Conservation (phyloP, 2,329 filamentous ascomycete genomes). For the Allantophomopsis lycopodina region DNA sequence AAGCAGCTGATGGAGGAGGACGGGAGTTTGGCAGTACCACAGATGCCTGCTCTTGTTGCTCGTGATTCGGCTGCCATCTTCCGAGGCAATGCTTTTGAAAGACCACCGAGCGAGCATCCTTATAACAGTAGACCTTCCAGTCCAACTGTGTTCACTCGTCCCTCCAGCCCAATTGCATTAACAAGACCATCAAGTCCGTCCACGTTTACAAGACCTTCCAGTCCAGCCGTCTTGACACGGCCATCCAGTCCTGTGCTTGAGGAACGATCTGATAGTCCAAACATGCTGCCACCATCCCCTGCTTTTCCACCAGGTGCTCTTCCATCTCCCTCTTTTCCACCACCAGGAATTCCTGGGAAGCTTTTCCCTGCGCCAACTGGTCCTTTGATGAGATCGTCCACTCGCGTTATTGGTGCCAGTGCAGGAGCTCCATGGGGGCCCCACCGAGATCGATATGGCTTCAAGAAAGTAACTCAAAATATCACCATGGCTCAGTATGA, state of each 20-base stretch:
- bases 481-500: constrained; percentile 69
- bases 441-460: constrained; percentile 72
- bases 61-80: constrained; percentile 26
- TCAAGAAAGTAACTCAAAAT: constrained; percentile 76
- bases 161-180: too few species aligned
- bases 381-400: neutral
- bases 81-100: neutral
- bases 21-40: too few species aligned
- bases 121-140: too few species aligned
- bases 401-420: neutral
- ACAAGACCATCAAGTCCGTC: too few species aligned
- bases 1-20: constrained; percentile 1
- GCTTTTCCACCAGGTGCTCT: too few species aligned
- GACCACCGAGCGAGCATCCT: too few species aligned
- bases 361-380: neutral
- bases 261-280: constrained; percentile 13
- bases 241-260: constrained; percentile 13
- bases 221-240: neutral
- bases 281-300: too few species aligned
- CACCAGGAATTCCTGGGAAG: too few species aligned
- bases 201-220: too few species aligned
- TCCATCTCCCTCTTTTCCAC: too few species aligned
- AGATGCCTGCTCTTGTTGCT: constrained; percentile 6
- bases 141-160: too few species aligned
- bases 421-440: constrained; percentile 7